Conservation (phyloP, 495 filamentous ascomycete species). For the Talaromyces trachyspermus region DNA sequence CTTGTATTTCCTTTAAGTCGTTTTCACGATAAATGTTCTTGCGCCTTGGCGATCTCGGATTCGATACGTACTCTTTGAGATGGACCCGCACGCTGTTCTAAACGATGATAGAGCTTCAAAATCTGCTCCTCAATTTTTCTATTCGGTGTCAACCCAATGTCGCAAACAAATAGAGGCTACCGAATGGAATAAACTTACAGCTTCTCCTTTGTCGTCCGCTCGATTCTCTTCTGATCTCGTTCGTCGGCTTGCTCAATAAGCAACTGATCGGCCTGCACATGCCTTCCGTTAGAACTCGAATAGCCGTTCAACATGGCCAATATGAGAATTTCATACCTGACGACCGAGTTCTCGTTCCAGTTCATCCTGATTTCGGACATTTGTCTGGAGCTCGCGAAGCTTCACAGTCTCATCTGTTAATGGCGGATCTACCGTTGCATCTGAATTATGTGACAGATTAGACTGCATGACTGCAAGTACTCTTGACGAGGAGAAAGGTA, state of each 20-base stretch:
- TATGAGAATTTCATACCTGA: slow-evolving; percentile 27
- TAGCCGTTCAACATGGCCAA: too few relatives aligned
- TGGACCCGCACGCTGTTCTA: slow-evolving; percentile 39
- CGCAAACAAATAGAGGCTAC: background rate
- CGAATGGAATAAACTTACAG: slow-evolving; percentile 26
- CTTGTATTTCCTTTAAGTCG: slow-evolving; percentile 70
- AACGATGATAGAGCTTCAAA: slow-evolving; percentile 40
- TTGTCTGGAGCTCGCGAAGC: slow-evolving; percentile 60
- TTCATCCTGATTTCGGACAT: slow-evolving; percentile 78
- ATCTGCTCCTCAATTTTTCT: slow-evolving; percentile 44
- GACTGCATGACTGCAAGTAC: background rate
- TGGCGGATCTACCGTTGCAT: background rate
- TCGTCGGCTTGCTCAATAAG: slow-evolving; percentile 80
- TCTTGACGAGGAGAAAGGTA: background rate
- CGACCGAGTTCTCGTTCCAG: slow-evolving; percentile 65
- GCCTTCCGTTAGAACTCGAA: background rate
- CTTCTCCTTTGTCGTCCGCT: slow-evolving; percentile 61
- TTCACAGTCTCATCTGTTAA: slow-evolving; percentile 45
- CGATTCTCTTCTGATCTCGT: slow-evolving; percentile 76
- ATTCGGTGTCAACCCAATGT: slow-evolving; percentile 7
- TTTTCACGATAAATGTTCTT: slow-evolving; percentile 53
- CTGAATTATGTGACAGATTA: background rate
- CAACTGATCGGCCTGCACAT: slow-evolving; percentile 60
- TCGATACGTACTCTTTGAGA: slow-evolving; percentile 43
- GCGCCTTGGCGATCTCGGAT: slow-evolving; percentile 55